Evolutionary conservation across 148 eudicot genomes (phyloP).

Genomic region (Arctostaphylos glauca): DNA sequence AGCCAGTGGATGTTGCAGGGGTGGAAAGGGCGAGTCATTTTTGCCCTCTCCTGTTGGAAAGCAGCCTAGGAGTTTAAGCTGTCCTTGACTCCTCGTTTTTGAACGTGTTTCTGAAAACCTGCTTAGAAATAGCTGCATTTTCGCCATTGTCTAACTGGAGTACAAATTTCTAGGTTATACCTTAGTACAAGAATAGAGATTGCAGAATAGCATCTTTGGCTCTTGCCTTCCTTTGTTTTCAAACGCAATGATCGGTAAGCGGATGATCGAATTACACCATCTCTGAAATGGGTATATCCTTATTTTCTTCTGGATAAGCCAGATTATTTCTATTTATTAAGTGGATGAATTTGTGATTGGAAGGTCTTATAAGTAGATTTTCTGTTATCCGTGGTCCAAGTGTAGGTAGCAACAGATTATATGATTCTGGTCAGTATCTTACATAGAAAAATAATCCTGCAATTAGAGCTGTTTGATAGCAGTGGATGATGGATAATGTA

Average conservation of each 20-base stretch:
- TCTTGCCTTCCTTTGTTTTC: background rate
- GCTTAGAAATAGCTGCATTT: background rate
- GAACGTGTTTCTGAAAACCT: background rate
- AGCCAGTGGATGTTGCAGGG: constrained; percentile 24
- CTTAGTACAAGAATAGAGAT: background rate
- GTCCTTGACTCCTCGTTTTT: too few species aligned
- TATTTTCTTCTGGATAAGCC: background rate
- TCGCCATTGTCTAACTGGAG: background rate
- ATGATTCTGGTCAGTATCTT: background rate
- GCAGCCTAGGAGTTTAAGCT: background rate
- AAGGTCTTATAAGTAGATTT: background rate
- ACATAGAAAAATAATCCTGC: background rate
- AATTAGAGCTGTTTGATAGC: background rate
- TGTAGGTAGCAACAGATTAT: background rate
- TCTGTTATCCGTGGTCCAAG: background rate
- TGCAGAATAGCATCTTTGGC: background rate
- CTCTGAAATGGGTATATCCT: background rate
- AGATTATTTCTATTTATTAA: background rate
- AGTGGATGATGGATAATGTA: background rate
- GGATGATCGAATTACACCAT: background rate
- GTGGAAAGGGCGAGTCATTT: constrained; percentile 22
- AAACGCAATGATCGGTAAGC: background rate
- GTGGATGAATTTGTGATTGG: background rate
- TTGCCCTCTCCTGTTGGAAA: constrained; percentile 23
- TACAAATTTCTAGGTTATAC: too few species aligned